These are phyloP conservation scores for Trichoderma simmonsii DNA, from an alignment of 2,329 filamentous ascomycete species.

Conservation along the genomic window DNA sequence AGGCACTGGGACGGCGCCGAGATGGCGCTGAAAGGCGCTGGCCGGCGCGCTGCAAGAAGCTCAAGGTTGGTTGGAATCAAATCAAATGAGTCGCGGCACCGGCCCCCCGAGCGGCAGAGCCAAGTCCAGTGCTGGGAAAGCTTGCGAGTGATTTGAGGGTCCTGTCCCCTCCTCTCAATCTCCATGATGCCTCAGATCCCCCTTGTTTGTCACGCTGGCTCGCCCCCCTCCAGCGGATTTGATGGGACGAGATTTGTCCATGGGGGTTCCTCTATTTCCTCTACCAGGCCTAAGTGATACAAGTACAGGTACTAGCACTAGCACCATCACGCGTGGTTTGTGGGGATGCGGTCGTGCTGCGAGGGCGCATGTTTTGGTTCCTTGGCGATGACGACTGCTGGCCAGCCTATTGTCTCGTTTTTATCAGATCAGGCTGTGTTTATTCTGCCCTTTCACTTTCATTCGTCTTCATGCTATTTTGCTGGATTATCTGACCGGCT, in stretches of 20 bases:
- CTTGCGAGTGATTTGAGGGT: not conserved
- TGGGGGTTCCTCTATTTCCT: not conserved
- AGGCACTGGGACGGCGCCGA: not conserved
- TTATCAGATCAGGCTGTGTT: not conserved
- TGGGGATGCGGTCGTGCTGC: slow-evolving; percentile 3
- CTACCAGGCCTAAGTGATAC: not conserved
- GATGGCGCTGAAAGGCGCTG: slow-evolving; percentile 8
- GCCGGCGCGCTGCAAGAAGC: not conserved
- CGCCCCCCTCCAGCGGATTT: not conserved
- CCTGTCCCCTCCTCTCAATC: slow-evolving; percentile 1
- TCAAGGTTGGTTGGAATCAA: not conserved
- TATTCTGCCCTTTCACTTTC: not conserved
- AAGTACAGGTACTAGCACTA: not conserved
- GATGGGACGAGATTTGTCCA: not conserved
- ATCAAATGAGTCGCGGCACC: not conserved
- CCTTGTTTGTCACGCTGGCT: not conserved
- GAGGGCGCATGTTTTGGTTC: not conserved
- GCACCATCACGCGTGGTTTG: not conserved
- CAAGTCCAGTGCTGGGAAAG: not conserved
- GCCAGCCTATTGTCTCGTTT: not conserved
- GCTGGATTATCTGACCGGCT: not conserved
- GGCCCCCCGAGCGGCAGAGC: not conserved
- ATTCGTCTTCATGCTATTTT: not conserved
- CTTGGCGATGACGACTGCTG: slow-evolving; percentile 1
- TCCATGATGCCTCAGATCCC: not conserved